A percentile compares a stretch with the other conserved stretches of the same genome.
Conservation (phyloP, 306 rosid genomes). For the Carpinus fangiana region DNA sequence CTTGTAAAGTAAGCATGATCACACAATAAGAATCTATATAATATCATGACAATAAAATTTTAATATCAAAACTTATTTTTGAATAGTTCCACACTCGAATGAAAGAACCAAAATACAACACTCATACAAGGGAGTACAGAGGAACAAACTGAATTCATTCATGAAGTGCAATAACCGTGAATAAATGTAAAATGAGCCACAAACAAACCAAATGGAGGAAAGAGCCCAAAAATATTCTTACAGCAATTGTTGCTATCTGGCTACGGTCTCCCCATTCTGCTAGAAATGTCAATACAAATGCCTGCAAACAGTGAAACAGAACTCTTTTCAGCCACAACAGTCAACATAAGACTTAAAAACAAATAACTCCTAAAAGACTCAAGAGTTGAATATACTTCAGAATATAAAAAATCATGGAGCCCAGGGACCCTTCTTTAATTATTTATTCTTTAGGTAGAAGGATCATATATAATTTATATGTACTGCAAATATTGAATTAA, state of each 20-base stretch:
- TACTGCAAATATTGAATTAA: not conserved
- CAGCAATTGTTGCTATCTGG: constrained; percentile 99
- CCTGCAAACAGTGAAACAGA: constrained; percentile 48
- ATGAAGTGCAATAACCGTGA: not conserved
- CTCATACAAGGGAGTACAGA: not conserved
- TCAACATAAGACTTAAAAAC: constrained; percentile 1
- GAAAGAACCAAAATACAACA: not conserved
- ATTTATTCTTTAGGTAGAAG: not conserved
- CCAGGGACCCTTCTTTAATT: not conserved
- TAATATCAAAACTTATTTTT: not conserved
- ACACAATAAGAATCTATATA: not conserved
- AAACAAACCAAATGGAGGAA: not conserved
- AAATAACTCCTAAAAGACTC: not conserved
- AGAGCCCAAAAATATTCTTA: constrained; percentile 39
- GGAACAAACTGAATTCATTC: not conserved
- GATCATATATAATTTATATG: not conserved
- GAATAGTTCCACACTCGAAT: not conserved
- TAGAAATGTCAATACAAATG: constrained; percentile 86
- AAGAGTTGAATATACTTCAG: not conserved
- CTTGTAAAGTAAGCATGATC: not conserved
- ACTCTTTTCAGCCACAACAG: constrained; percentile 12
- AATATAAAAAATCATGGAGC: not conserved
- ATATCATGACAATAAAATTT: not conserved
- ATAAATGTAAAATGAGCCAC: constrained; percentile 10
- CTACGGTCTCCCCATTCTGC: constrained; percentile 99